Evolutionary conservation across 306 rosid species (phyloP).

Genomic region (Glycyrrhiza uralensis): DNA sequence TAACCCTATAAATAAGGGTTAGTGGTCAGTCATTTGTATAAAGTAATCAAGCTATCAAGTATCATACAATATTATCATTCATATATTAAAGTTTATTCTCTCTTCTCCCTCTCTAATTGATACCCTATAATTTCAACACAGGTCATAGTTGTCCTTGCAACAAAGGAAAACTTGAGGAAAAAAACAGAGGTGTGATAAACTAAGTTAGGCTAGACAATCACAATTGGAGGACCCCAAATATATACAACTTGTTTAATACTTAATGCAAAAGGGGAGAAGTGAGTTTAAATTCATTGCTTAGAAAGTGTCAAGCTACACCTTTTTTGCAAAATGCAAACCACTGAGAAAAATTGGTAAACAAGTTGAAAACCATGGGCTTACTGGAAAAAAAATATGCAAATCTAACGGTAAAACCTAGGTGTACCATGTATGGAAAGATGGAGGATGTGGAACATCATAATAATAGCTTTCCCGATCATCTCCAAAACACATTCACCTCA

Average conservation of each 20-base stretch:
- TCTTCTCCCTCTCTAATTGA: too few relatives aligned
- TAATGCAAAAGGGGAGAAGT: background rate
- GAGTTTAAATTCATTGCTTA: background rate
- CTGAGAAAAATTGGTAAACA: background rate
- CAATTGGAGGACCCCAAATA: constrained; percentile 1
- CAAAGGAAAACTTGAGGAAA: background rate
- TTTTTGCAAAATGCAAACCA: background rate
- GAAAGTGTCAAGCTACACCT: background rate
- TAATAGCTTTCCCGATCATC: constrained; percentile 1
- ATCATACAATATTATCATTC: too few relatives aligned
- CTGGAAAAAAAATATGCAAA: background rate
- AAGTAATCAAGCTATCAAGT: too few relatives aligned
- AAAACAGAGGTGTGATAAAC: background rate
- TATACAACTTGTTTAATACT: background rate
- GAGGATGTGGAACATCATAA: background rate
- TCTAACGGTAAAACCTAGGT: background rate
- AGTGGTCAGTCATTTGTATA: too few relatives aligned
- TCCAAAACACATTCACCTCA: background rate
- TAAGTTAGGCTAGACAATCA: background rate
- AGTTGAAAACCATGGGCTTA: background rate
- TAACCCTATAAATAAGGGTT: too few relatives aligned
- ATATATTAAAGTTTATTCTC: too few relatives aligned
- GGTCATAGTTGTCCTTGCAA: constrained; percentile 2
- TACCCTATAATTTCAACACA: too few relatives aligned
- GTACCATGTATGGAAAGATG: constrained; percentile 2